phyloP scores from a whole-genome alignment of 1,284 basidiomycete species.

The Dichomitus squalens region DNA sequence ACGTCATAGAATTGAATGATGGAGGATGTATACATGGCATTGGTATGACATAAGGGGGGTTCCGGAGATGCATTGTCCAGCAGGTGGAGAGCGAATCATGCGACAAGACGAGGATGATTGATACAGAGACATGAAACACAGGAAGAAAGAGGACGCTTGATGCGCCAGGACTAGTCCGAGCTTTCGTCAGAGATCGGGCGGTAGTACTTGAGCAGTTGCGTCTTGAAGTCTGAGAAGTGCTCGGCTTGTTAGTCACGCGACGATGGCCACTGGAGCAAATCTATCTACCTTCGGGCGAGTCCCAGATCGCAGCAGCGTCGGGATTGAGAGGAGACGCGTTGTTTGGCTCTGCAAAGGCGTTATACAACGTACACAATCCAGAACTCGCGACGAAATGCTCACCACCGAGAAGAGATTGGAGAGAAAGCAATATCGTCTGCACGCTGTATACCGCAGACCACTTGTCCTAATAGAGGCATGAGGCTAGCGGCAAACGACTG shows the following conservation, averaged over 20 bases:
- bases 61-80: slow-evolving; percentile 24
- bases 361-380: not conserved
- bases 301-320: slow-evolving; percentile 82
- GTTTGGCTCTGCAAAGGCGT: slow-evolving; percentile 69
- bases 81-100: slow-evolving; percentile 17
- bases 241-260: not conserved
- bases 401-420: slow-evolving; percentile 86
- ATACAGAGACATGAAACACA: slow-evolving; percentile 18
- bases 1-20: not conserved
- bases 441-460: slow-evolving; percentile 92
- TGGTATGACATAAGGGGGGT: slow-evolving; percentile 17
- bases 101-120: slow-evolving; percentile 8
- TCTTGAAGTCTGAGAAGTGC: slow-evolving; percentile 60
- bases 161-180: slow-evolving; percentile 35
- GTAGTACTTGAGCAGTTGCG: slow-evolving; percentile 74
- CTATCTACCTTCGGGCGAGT: slow-evolving; percentile 58
- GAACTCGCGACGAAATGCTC: slow-evolving; percentile 25
- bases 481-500: not conserved
- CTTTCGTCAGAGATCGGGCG: slow-evolving; percentile 54
- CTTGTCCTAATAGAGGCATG: slow-evolving; percentile 62
- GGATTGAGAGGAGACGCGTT: slow-evolving; percentile 85
- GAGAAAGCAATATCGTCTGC: slow-evolving; percentile 83
- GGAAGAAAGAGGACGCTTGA: slow-evolving; percentile 1
- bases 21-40: slow-evolving; percentile 12
- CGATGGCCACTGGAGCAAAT: not conserved